Evolutionary conservation across 257 asterid species (phyloP), one percentile per base, ranked within the genome.

Genomic region (Salvia splendens): DNA sequence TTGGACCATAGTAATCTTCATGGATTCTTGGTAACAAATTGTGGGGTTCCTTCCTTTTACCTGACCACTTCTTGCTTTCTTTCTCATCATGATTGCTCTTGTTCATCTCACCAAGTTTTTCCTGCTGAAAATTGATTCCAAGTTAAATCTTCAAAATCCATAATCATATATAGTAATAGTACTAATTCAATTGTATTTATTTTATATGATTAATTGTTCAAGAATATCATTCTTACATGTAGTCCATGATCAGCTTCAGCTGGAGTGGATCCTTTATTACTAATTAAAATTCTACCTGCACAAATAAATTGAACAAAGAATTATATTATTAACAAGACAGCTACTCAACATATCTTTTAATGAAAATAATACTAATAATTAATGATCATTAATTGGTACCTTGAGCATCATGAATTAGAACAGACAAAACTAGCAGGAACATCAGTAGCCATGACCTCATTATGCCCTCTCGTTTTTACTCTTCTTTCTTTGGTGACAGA

Each of bases 1-100:
- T 78, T 64, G 95, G 95, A 2, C 94, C 84, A 65, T 81, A 90
- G 68, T 90, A 90, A 62, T 90, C 97, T 86, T 90, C 97, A 74
- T 87, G 95, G 77, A 90, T 72, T 73, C 83, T 85, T 81, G 97
- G 97, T 79, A 87, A 70, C 93, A 82, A 75, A 35, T 83, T 86
- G 70, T 85, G 92, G 42, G 79, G 8, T 24, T 83, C 78, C 77
- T 78, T 80, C 81, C 69, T 69, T 76, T 77, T 87, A 89, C 95
- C 92, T 84, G 86, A 77, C 53, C 78, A 50, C n/a, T 36, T 69
- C 20, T 50, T 68, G 41, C 73, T 74, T 70, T 82, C 81, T 80
- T 82, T 78, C 68, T 63, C 45, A 51, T 12, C 53, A 20, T 42
- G 3, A 48, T 20, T 46, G 1, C 10, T 63, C 61, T 24, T 24